Base-by-base conservation (phyloP, 1,284 basidiomycete genomes). In the Malassezia furfur region DNA sequence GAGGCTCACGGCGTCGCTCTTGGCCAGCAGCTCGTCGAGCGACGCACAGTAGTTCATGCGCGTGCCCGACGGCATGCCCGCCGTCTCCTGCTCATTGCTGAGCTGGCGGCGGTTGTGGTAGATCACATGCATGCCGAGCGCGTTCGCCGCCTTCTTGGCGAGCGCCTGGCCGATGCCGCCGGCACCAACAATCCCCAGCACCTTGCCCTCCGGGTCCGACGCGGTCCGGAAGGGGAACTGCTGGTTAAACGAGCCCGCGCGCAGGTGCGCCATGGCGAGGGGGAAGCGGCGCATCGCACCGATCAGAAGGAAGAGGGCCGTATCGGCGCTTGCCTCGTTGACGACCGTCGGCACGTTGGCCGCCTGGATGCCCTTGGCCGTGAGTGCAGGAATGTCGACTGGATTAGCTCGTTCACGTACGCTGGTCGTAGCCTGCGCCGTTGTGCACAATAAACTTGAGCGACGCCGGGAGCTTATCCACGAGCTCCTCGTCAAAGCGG, bases 1-100 rank as follows among this genome's bases (percentile, higher is more conserved):
- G 1, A 81, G 56, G 15, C 75, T 75, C n/a, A 81, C 63, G 14
- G 79, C 74, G 60, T 81, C 79, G 19, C 73, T 64, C 9, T 52
- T 35, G 0, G 47, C 45, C 2, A 80, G 68, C 11, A 81, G 67
- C 31, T 76, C 73, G 8, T 76, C 71, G 14, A 80, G 73, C 0
- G 65, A 58, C 3, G 41, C 34, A 17, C 63, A 54, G 47, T 71
- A 70, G 40, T 59, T 40, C 63, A 66, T 63, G 30, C 56, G 64
- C 53, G 54, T 57, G 19, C 66, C 64, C 40, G 38, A 34, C 2
- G 55, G 55, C 55, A 57, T 57, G 10, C 55, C 60, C 11, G 59
- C 50, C 1, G 59, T 60, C 50, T 79, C 82, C 31, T 52, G 25
- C 14, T 59, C 52, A 2, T 37, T 25, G 31, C 48, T 47, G 17